phyloP scores from a whole-genome alignment of 495 filamentous ascomycete genomes.

The Clavariopsis aquatica region DNA sequence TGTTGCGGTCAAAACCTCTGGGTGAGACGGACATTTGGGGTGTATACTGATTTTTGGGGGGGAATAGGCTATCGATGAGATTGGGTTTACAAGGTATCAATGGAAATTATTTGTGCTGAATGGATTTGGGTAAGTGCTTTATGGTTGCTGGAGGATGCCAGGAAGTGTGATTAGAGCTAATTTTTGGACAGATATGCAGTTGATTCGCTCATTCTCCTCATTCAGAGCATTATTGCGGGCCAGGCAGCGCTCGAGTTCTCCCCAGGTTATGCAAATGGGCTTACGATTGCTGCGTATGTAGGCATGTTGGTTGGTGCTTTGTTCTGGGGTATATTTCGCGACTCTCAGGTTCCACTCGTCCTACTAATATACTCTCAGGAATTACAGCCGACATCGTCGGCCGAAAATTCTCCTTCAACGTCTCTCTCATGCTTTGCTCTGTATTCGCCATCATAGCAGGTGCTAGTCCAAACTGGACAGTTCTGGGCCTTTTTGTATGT shows the following conservation, averaged over 20 bases:
- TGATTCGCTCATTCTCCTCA: slow-evolving; percentile 66
- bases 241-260: slow-evolving; percentile 62
- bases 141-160: no score
- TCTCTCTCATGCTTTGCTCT: slow-evolving; percentile 52
- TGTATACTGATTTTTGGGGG: background rate
- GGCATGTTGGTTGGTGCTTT: slow-evolving; percentile 57
- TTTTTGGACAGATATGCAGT: slow-evolving; percentile 63
- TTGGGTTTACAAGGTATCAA: slow-evolving; percentile 69
- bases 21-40: background rate
- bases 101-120: slow-evolving; percentile 67
- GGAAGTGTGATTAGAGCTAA: no score
- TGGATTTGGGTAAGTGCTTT: slow-evolving; percentile 60
- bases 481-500: slow-evolving; percentile 52
- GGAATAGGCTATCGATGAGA: slow-evolving; percentile 67
- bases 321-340: slow-evolving; percentile 51
- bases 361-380: background rate
- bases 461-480: slow-evolving; percentile 52
- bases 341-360: background rate
- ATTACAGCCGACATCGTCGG: slow-evolving; percentile 57
- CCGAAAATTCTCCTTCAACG: slow-evolving; percentile 56
- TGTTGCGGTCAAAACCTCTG: background rate
- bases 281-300: slow-evolving; percentile 63
- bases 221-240: slow-evolving; percentile 64
- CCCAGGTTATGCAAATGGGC: slow-evolving; percentile 54
- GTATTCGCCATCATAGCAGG: slow-evolving; percentile 56